Evolutionary conservation across 306 rosid species (phyloP), one percentile per base, ranked within the genome.

Genomic region (Carpinus fangiana): DNA sequence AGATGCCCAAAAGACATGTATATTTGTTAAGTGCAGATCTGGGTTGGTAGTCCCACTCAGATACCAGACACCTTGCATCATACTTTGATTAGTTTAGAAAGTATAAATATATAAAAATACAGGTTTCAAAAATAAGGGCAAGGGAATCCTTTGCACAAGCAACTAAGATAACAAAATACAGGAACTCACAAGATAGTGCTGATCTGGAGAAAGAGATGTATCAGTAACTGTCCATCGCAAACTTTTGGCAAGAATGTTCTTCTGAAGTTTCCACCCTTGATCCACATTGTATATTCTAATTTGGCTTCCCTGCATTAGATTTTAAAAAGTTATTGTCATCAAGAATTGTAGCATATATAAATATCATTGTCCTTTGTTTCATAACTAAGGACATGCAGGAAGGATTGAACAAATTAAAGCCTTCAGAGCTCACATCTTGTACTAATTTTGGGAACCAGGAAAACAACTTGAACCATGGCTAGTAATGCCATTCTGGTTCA

Each of bases 221-320:
- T 95, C 98, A 13, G 98, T 95, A 69, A 95, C 85, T 51, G 98
- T 92, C 98, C 98, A 95, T 46, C 90, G 84, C 88, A 95, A 80
- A 81, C 86, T 85, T 87, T 84, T 88, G 62, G 96, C 93, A 76
- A 86, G 88, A 82, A 95, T 88, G 85, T 90, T 90, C 86, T 95
- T 95, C 87, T 74, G 88, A 72, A 91, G 83, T 86, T 88, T 92
- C 97, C 98, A 95, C 72, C 85, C 93, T 75, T 62, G 80, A 6
- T 92, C 98, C 80, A 95, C 98, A 81, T 95, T 88, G 81, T 92
- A 95, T 79, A 95, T 81, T 83, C 87, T 87, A 41, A 95, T 88
- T 74, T 88, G 89, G 81, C 97, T 85, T 84, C 90, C 97, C 98
- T 95, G 93, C 26, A 66, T 17, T 43, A 41, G 51, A 1, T 66